Conservation (phyloP, 768 basidiomycete genomes). For the Strobilomyces dryophilus region DNA sequence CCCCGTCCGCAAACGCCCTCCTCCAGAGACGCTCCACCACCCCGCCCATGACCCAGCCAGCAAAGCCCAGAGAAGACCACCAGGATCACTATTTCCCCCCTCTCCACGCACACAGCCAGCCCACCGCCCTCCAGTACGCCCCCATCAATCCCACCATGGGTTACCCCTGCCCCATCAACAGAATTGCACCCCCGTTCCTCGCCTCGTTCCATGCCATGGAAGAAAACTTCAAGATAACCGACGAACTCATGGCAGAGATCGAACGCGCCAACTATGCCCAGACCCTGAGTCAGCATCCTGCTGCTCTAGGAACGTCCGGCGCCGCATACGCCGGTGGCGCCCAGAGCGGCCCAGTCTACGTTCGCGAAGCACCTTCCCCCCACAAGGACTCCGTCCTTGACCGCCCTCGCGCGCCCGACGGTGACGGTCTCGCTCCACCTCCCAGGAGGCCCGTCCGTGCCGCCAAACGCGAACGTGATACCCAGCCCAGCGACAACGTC, state of each 20-base stretch:
- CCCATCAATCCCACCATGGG: slow-evolving; percentile 36
- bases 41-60: slow-evolving; percentile 32
- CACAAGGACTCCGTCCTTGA: slow-evolving; percentile 52
- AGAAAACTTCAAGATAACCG: slow-evolving; percentile 64
- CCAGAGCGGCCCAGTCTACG: slow-evolving; percentile 34
- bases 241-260: slow-evolving; percentile 66
- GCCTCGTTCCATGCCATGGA: slow-evolving; percentile 50
- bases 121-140: slow-evolving; percentile 22
- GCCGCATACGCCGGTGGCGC: slow-evolving; percentile 47
- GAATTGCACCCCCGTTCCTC: slow-evolving; percentile 52
- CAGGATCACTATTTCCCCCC: slow-evolving; percentile 46
- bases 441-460: slow-evolving; percentile 20
- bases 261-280: slow-evolving; percentile 68
- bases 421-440: slow-evolving; percentile 29
- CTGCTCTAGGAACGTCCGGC: slow-evolving; percentile 37
- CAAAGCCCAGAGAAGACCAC: slow-evolving; percentile 23
- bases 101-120: slow-evolving; percentile 31
- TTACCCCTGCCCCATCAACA: slow-evolving; percentile 63
- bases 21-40: slow-evolving; percentile 32
- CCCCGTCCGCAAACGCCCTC: slow-evolving; percentile 30
- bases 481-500: slow-evolving; percentile 27
- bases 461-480: slow-evolving; percentile 36
- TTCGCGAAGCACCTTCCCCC: slow-evolving; percentile 38
- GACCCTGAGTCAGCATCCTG: slow-evolving; percentile 42
- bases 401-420: slow-evolving; percentile 39